Percentiles rank a stretch among this genome's conserved stretches.
These are phyloP conservation scores for Pilaira anomala DNA, from an alignment of 192 early-diverging fungal genomes.

Conservation along the genomic window DNA sequence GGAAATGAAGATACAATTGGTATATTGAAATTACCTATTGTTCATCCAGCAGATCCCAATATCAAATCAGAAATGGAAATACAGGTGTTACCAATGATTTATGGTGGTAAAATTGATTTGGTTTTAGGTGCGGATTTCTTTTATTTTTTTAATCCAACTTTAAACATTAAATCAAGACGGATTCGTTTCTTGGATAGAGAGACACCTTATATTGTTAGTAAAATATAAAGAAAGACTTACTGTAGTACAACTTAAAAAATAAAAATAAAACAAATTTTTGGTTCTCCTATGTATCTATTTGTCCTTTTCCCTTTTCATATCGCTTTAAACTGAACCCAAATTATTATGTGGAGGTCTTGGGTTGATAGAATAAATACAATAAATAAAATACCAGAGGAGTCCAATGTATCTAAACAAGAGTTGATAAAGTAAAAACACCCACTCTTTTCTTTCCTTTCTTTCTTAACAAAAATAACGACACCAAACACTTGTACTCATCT, in stretches of 20 bases:
- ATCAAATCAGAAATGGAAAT: neutral
- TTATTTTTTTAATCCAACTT: neutral
- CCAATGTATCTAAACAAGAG: neutral
- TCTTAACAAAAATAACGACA: constrained; percentile 13
- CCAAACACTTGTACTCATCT: neutral
- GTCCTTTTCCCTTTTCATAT: neutral
- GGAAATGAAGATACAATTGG: constrained; percentile 13
- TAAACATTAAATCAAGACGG: constrained; percentile 12
- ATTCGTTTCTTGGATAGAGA: constrained; percentile 10
- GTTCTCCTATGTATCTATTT: neutral
- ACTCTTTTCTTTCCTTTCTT: neutral
- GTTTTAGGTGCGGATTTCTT: constrained; percentile 21
- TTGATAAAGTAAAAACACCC: neutral
- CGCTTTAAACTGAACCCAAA: neutral
- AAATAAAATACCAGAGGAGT: constrained; percentile 7
- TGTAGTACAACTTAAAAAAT: neutral
- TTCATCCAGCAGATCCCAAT: neutral
- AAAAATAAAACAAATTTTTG: neutral
- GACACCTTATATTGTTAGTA: constrained; percentile 9
- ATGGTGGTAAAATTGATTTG: constrained; percentile 11
- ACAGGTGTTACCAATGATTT: constrained; percentile 21
- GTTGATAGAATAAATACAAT: constrained; percentile 38
- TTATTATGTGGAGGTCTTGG: constrained; percentile 43
- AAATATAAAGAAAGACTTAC: constrained; percentile 2
- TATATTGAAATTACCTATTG: constrained; percentile 6